phyloP scores from a whole-genome alignment of 306 rosid species.

The Gleditsia sinensis region DNA sequence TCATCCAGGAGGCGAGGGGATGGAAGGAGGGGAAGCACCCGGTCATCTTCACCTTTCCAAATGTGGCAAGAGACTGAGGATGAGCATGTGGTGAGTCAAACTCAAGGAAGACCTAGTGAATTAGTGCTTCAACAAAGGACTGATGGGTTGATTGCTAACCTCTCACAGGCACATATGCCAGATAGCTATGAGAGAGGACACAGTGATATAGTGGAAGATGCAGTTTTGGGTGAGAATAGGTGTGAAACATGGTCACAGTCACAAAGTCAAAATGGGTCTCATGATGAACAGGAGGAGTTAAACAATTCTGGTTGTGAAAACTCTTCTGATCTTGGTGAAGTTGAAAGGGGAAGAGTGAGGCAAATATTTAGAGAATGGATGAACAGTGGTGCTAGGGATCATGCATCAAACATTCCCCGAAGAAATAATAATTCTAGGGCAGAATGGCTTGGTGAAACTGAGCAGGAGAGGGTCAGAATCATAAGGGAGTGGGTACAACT shows the following conservation, averaged over 20 bases:
- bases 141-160: slow-evolving; percentile 45
- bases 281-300: slow-evolving; percentile 57
- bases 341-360: slow-evolving; percentile 93
- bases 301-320: slow-evolving; percentile 64
- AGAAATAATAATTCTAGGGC: slow-evolving; percentile 57
- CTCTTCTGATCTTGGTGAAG: slow-evolving; percentile 73
- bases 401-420: slow-evolving; percentile 51
- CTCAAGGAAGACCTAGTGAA: slow-evolving; percentile 60
- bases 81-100: slow-evolving; percentile 68
- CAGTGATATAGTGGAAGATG: slow-evolving; percentile 46
- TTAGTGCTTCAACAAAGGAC: slow-evolving; percentile 53
- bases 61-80: slow-evolving; percentile 93
- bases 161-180: slow-evolving; percentile 37
- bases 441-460: slow-evolving; percentile 92
- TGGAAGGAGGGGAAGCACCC: slow-evolving; percentile 64
- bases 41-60: slow-evolving; percentile 70
- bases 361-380: slow-evolving; percentile 91
- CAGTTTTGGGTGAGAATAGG: slow-evolving; percentile 56
- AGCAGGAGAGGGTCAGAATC: slow-evolving; percentile 89
- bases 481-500: slow-evolving; percentile 88
- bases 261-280: slow-evolving; percentile 55
- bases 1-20: slow-evolving; percentile 57
- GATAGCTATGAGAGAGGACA: slow-evolving; percentile 46
- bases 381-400: slow-evolving; percentile 66
- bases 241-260: slow-evolving; percentile 71